phyloP scores from a whole-genome alignment of 495 filamentous ascomycete genomes.

The Astrocystis sublimbata region DNA sequence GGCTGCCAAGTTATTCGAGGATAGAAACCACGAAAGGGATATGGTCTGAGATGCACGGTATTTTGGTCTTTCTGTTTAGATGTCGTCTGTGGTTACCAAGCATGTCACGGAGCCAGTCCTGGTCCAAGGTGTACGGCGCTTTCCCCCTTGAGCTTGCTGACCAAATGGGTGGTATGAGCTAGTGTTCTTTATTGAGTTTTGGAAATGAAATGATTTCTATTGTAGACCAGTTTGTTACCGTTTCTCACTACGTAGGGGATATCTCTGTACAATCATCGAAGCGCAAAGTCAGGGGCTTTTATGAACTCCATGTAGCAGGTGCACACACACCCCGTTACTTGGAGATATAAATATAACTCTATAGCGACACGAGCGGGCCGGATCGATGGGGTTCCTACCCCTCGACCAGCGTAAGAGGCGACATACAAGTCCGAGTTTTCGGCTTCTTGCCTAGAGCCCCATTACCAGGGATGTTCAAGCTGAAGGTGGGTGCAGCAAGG shows the following conservation, averaged over 20 bases:
- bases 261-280: neutral
- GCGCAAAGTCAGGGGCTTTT: too few species aligned
- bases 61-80: constrained; percentile 2
- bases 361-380: too few species aligned
- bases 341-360: too few species aligned
- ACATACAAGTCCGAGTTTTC: too few species aligned
- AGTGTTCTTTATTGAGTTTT: constrained; percentile 9
- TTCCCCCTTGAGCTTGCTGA: constrained; percentile 22
- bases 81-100: neutral
- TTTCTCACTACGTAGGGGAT: neutral
- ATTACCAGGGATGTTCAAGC: too few species aligned
- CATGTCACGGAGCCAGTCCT: constrained; percentile 13
- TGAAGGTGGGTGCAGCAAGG: too few species aligned
- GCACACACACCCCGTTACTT: too few species aligned
- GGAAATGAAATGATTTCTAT: constrained; percentile 7
- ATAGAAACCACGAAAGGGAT: constrained; percentile 43
- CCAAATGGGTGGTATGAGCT: neutral
- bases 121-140: constrained; percentile 14
- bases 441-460: too few species aligned
- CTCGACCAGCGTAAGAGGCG: too few species aligned
- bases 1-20: constrained; percentile 79
- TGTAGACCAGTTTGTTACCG: neutral
- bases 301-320: too few species aligned
- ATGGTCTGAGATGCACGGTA: constrained; percentile 27
- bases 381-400: too few species aligned